Percentiles rank a stretch among this genome's conserved stretches.
Evolutionary conservation across 2,329 filamentous ascomycete species (phyloP).

Genomic region (Alternaria dauci): DNA sequence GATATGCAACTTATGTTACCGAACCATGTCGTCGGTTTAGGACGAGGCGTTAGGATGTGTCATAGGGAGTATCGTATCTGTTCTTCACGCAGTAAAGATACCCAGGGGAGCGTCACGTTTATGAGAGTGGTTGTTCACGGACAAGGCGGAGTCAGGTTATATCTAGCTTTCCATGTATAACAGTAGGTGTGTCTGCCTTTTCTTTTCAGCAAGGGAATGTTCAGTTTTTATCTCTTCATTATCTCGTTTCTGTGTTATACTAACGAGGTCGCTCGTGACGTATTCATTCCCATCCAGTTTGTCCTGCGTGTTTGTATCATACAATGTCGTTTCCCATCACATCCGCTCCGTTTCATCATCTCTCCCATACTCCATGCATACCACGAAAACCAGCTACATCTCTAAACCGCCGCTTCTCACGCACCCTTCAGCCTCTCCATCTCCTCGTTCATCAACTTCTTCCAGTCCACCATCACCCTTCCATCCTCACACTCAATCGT

Average conservation of each 20-base stretch:
- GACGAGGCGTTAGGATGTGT: conserved; percentile 12
- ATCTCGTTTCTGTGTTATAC: neutral
- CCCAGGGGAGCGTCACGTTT: conserved; percentile 1
- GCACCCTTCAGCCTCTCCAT: conserved; percentile 9
- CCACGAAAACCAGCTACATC: neutral
- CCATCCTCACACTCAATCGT: conserved; percentile 16
- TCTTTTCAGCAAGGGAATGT: neutral
- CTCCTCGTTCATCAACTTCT: conserved; percentile 28
- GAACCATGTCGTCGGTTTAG: neutral
- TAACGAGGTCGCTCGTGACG: neutral
- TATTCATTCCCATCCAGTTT: neutral
- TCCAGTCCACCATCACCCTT: conserved; percentile 39
- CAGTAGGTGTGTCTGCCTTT: neutral
- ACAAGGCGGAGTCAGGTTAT: neutral
- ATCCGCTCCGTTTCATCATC: neutral
- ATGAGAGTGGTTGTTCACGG: neutral
- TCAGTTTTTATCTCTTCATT: neutral
- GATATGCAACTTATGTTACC: neutral
- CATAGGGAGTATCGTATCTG: neutral
- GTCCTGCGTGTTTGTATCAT: neutral
- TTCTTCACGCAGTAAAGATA: conserved; percentile 6
- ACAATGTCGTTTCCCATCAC: neutral
- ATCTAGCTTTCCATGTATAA: neutral
- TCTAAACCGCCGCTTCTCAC: neutral
- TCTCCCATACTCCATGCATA: neutral